phyloP scores from a whole-genome alignment of 2,329 filamentous ascomycete genomes.

The Chrysosporium queenslandicum region DNA sequence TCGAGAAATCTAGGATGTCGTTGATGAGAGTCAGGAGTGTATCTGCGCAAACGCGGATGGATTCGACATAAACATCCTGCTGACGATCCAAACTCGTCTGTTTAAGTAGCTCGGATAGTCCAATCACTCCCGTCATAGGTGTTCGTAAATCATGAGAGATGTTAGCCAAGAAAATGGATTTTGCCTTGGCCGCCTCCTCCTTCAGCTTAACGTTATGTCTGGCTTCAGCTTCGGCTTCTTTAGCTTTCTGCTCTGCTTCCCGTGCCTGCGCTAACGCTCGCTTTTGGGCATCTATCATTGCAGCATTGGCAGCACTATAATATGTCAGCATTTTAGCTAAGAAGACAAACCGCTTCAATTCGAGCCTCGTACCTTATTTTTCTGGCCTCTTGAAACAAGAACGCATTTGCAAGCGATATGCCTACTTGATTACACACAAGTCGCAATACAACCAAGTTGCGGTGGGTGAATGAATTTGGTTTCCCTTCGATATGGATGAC shows the following conservation, averaged over 20 bases:
- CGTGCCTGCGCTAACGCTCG: constrained; percentile 52
- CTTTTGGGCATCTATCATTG: constrained; percentile 58
- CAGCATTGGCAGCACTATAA: constrained; percentile 47
- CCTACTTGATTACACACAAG: constrained; percentile 55
- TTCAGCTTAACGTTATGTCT: constrained; percentile 56
- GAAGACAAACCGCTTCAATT: not conserved
- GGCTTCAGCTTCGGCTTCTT: constrained; percentile 54
- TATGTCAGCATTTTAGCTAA: constrained; percentile 7
- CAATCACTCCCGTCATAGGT: constrained; percentile 87
- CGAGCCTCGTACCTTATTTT: constrained; percentile 39
- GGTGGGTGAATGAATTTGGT: constrained; percentile 55
- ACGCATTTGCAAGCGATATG: constrained; percentile 54
- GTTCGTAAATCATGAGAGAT: constrained; percentile 84
- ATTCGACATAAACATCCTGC: constrained; percentile 54
- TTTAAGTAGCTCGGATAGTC: constrained; percentile 56
- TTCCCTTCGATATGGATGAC: constrained; percentile 54
- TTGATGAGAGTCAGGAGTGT: constrained; percentile 80
- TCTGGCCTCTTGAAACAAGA: constrained; percentile 52
- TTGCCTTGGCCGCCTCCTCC: constrained; percentile 59
- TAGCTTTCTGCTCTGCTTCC: constrained; percentile 54
- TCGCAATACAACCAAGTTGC: constrained; percentile 43
- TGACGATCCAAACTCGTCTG: constrained; percentile 47
- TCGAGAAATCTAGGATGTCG: constrained; percentile 83
- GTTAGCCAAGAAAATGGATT: constrained; percentile 95
- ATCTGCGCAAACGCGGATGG: constrained; percentile 57